Conservation (phyloP, 2,329 filamentous ascomycete species). For the Penicillium italicum region DNA sequence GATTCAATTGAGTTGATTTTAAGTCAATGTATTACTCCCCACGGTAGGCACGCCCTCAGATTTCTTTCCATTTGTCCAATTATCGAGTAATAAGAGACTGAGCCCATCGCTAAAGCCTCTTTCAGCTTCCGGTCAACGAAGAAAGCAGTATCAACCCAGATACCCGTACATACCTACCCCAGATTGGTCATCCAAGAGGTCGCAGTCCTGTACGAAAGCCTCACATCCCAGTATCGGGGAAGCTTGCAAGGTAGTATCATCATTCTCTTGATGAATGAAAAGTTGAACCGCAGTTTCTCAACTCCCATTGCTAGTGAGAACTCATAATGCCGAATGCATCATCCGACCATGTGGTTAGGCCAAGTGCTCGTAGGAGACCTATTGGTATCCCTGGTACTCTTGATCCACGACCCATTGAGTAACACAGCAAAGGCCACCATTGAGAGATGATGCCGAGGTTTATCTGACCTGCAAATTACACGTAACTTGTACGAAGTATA, state of each 20-base stretch:
- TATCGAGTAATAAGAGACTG: too few relatives aligned
- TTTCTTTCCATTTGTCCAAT: background rate
- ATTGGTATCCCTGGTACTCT: background rate
- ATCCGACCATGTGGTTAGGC: background rate
- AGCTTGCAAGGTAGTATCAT: background rate
- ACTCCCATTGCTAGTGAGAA: background rate
- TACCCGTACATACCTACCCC: background rate
- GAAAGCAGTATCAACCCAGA: background rate
- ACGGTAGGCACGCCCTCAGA: slow-evolving; percentile 4
- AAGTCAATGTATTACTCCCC: background rate
- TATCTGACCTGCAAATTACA: too few relatives aligned
- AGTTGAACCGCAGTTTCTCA: background rate
- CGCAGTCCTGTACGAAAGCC: background rate
- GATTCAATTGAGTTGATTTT: background rate
- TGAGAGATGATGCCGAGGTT: too few relatives aligned
- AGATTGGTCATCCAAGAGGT: background rate
- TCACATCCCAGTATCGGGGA: background rate
- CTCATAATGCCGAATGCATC: background rate
- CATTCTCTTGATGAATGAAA: background rate
- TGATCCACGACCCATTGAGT: background rate
- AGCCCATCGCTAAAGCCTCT: background rate
- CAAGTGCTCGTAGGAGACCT: background rate
- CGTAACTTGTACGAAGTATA: too few relatives aligned
- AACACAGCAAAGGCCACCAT: too few relatives aligned
- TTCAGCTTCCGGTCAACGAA: background rate